A percentile compares a stretch with the other conserved stretches of the same genome.
These are phyloP conservation scores for Globisporangium emineosum DNA, from an alignment of 352 stramenopile genomes.

Conservation along the genomic window DNA sequence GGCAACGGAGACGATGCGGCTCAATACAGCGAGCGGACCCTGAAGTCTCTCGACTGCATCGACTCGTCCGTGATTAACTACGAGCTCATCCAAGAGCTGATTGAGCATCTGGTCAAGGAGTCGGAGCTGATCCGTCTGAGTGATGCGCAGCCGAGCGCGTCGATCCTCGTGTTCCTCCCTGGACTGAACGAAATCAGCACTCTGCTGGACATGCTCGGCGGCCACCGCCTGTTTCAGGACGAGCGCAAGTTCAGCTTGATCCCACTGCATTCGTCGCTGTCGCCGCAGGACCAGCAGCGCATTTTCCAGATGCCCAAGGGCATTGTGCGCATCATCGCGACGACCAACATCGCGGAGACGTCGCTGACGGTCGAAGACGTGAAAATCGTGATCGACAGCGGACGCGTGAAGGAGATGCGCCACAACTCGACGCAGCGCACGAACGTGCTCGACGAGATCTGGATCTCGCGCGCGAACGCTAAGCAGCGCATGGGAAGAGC, in stretches of 20 bases:
- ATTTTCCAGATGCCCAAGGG: conserved; percentile 84
- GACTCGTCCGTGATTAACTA: conserved; percentile 94
- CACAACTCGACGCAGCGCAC: conserved; percentile 81
- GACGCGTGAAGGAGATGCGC: conserved; percentile 91
- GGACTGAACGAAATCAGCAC: conserved; percentile 93
- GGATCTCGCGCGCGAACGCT: conserved; percentile 89
- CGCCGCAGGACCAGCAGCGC: conserved; percentile 89
- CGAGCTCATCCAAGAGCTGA: conserved; percentile 88
- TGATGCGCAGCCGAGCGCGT: conserved; percentile 37
- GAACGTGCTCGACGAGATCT: conserved; percentile 88
- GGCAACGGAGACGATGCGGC: background rate
- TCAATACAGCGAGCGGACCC: conserved; percentile 86
- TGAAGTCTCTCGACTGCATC: conserved; percentile 77
- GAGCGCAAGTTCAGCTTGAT: conserved; percentile 69
- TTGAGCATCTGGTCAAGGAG: conserved; percentile 78
- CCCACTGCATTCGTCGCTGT: conserved; percentile 93
- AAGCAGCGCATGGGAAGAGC: conserved; percentile 90
- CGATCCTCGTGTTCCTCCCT: conserved; percentile 95
- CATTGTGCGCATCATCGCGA: conserved; percentile 92
- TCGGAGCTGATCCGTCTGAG: conserved; percentile 31
- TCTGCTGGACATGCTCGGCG: conserved; percentile 68
- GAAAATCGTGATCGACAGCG: conserved; percentile 95
- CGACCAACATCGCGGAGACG: conserved; percentile 97
- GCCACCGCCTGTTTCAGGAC: conserved; percentile 48
- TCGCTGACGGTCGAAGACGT: conserved; percentile 95